A percentile compares a stretch with the other conserved stretches of the same genome.
phyloP scores from a whole-genome alignment of 805 yeast genomes.

The Ogataea haglerorum region DNA sequence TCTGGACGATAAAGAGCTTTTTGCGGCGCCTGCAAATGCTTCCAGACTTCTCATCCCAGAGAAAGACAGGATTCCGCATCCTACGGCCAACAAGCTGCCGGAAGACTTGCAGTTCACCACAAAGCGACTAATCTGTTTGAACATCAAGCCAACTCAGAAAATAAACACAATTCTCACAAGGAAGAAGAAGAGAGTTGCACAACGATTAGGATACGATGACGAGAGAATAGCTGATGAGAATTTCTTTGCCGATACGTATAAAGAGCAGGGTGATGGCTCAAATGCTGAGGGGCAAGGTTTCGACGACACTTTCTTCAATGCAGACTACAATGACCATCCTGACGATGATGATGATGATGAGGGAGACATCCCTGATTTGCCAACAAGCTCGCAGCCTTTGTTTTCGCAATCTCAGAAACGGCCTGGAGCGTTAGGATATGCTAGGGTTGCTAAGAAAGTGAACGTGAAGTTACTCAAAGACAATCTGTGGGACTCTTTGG shows the following conservation, averaged over 20 bases:
- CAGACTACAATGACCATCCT: conserved; percentile 37
- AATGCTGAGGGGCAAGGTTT: conserved; percentile 9
- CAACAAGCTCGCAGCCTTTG: conserved; percentile 21
- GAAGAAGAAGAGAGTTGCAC: conserved; percentile 20
- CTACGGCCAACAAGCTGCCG: conserved; percentile 37
- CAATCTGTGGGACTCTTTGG: conserved; percentile 43
- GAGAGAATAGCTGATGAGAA: conserved; percentile 46
- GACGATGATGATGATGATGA: conserved; percentile 33
- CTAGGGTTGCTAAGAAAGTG: conserved; percentile 46
- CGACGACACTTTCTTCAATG: conserved; percentile 18
- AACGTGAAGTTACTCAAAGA: conserved; percentile 46
- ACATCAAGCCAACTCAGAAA: conserved; percentile 40
- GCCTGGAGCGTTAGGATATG: conserved; percentile 36
- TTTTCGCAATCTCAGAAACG: conserved; percentile 19
- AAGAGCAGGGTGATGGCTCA: conserved; percentile 28
- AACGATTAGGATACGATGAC: conserved; percentile 20
- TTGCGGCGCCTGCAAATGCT: conserved; percentile 22
- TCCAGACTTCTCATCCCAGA: conserved; percentile 25
- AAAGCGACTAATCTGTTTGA: conserved; percentile 43
- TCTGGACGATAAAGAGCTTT: conserved; percentile 24
- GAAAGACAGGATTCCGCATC: conserved; percentile 23
- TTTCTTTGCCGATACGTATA: conserved; percentile 48
- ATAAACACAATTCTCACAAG: conserved; percentile 29
- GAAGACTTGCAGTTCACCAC: conserved; percentile 51
- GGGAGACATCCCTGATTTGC: conserved; percentile 25